Base-by-base conservation (phyloP, 805 yeast species). In the Phaffomyces thermotolerans region DNA sequence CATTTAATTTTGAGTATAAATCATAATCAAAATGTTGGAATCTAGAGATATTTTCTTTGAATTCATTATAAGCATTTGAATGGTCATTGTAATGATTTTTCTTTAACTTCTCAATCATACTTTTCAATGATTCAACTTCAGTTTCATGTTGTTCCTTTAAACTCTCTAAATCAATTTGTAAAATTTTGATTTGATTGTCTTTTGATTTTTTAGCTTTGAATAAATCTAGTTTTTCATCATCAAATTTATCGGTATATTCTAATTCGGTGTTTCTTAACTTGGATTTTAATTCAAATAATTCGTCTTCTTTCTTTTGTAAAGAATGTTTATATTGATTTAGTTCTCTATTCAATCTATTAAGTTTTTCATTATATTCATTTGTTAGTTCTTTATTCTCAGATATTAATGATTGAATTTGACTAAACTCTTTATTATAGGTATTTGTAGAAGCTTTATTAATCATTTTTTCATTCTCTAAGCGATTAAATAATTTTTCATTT, bases 121-220 rank as follows among this genome's bases (percentile, higher is more conserved):
- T 59, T 47, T 66, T 63, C 47, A 62, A 62, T 25, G 56, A 52
- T n/a, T 56, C 58, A 15, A 64, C 45, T 45, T 73, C 71, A 30
- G 56, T 51, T 40, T 66, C 66, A 43, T 65, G 56, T 24, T 63
- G 68, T 8, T 60, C 62, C 45, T 62, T 64, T 35, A 66, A 36
- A 18, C 60, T 60, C 13, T 65, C 67, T 35, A 65, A 57, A 24
- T 75, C 79, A 20, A 60, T 52, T 42, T 63, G 63, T 18, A 68
- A 46, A 20, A 64, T 48, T 30, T 65, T 64, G 31, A 69, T 54
- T 40, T 66, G 62, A 10, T 65, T 61, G 43, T 73, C 76, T 43
- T 66, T 62, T 6, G 58, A 58, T 4, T 64, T 48, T 43, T 67
- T 70, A 1, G 64, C 57, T 49, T 53, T 67, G 45, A 65, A 34